phyloP scores from a whole-genome alignment of 805 yeast genomes.

The Yarrowia keelungensis region DNA sequence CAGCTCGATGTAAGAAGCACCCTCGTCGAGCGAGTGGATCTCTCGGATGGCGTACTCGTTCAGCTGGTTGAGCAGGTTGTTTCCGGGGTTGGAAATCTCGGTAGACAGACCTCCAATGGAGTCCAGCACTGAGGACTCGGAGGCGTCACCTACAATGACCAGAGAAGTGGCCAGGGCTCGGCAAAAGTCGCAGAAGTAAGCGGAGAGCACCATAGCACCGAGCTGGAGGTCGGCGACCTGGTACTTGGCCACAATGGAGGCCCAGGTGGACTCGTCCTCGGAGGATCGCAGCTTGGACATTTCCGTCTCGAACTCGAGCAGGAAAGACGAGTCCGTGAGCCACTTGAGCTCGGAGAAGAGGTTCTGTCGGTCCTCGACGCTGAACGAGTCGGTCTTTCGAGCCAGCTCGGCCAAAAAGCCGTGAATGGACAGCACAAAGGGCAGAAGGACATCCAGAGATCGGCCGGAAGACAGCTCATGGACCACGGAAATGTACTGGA shows the following conservation, averaged over 20 bases:
- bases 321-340: conserved; percentile 39
- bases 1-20: conserved; percentile 62
- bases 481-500: conserved; percentile 38
- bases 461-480: conserved; percentile 34
- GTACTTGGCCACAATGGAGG: conserved; percentile 39
- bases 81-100: conserved; percentile 41
- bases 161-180: conserved; percentile 41
- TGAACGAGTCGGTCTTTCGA: conserved; percentile 26
- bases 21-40: conserved; percentile 60
- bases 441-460: conserved; percentile 41
- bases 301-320: conserved; percentile 43
- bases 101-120: conserved; percentile 37
- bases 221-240: conserved; percentile 41
- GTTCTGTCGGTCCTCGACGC: conserved; percentile 21
- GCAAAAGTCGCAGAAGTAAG: conserved; percentile 41
- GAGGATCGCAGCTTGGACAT: conserved; percentile 40
- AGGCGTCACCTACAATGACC: conserved; percentile 35
- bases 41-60: conserved; percentile 50
- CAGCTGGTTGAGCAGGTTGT: conserved; percentile 41
- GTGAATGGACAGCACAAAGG: conserved; percentile 45
- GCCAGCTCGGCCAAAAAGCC: conserved; percentile 51
- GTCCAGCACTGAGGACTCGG: conserved; percentile 12
- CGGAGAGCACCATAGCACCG: conserved; percentile 43
- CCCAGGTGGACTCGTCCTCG: conserved; percentile 40
- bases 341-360: conserved; percentile 39